Conservation (phyloP, 116 monocot species). For the Papilionanthe hybrid region DNA sequence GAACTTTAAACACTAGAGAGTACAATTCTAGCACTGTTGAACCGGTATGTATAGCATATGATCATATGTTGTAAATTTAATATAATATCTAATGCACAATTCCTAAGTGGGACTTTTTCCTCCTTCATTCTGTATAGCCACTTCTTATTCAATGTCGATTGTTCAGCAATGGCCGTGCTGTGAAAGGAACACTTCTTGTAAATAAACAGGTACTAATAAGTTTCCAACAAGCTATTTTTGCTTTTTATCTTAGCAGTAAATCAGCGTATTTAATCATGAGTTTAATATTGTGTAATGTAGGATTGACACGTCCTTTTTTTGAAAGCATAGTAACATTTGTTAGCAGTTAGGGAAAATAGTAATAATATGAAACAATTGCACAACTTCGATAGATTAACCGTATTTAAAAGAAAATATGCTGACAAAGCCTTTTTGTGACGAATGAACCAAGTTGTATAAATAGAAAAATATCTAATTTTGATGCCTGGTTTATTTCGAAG, state of each 20-base stretch:
- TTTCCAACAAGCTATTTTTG: background rate
- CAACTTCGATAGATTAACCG: too few relatives aligned
- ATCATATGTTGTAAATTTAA: background rate
- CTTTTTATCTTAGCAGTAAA: background rate
- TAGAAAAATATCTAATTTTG: too few relatives aligned
- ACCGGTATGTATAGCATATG: slow-evolving; percentile 21
- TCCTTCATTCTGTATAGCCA: slow-evolving; percentile 33
- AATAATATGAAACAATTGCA: too few relatives aligned
- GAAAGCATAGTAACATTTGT: too few relatives aligned
- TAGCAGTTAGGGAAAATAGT: too few relatives aligned
- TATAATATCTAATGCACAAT: background rate
- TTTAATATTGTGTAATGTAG: background rate
- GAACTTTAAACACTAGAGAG: slow-evolving; percentile 3
- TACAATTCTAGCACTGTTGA: slow-evolving; percentile 4
- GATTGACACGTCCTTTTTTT: too few relatives aligned
- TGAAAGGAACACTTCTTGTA: slow-evolving; percentile 64
- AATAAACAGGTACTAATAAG: slow-evolving; percentile 39
- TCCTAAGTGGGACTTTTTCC: background rate
- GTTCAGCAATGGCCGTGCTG: slow-evolving; percentile 64
- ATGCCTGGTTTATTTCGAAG: too few relatives aligned
- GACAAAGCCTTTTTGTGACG: too few relatives aligned
- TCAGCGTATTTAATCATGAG: background rate
- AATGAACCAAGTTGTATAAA: too few relatives aligned
- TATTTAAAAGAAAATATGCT: too few relatives aligned
- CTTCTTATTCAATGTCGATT: slow-evolving; percentile 62